These are phyloP conservation scores for Butyriboletus loyo DNA, from an alignment of 768 basidiomycete genomes.

Conservation along the genomic window DNA sequence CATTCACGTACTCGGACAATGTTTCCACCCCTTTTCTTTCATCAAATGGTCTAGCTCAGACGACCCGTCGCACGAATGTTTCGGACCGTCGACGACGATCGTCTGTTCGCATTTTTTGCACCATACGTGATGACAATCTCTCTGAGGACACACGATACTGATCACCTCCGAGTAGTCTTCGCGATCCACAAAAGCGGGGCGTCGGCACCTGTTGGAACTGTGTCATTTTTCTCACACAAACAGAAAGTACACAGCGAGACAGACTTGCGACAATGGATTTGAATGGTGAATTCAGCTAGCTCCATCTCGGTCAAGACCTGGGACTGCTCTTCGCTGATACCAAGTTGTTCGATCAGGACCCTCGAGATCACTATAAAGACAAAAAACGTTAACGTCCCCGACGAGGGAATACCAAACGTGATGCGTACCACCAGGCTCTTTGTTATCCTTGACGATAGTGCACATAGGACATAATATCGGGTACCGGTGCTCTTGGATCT, in stretches of 20 bases:
- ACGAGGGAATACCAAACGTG: neutral
- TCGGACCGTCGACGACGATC: constrained; percentile 33
- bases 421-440: constrained; percentile 33
- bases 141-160: constrained; percentile 49
- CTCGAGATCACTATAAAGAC: constrained; percentile 37
- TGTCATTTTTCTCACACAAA: neutral
- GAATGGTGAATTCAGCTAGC: constrained; percentile 39
- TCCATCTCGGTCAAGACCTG: constrained; percentile 46
- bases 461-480: constrained; percentile 66
- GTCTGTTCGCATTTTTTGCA: constrained; percentile 57
- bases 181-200: constrained; percentile 49
- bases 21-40: constrained; percentile 57
- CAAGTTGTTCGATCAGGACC: constrained; percentile 41
- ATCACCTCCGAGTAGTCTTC: constrained; percentile 39
- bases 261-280: constrained; percentile 49
- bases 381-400: neutral
- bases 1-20: constrained; percentile 51
- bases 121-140: constrained; percentile 50
- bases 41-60: constrained; percentile 53
- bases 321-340: constrained; percentile 43
- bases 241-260: neutral
- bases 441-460: constrained; percentile 24
- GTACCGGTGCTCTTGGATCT: constrained; percentile 50
- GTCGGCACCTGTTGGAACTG: constrained; percentile 41
- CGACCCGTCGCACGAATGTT: constrained; percentile 59